phyloP scores from a whole-genome alignment of 2,329 filamentous ascomycete species.

The Hirsutella thompsonii region DNA sequence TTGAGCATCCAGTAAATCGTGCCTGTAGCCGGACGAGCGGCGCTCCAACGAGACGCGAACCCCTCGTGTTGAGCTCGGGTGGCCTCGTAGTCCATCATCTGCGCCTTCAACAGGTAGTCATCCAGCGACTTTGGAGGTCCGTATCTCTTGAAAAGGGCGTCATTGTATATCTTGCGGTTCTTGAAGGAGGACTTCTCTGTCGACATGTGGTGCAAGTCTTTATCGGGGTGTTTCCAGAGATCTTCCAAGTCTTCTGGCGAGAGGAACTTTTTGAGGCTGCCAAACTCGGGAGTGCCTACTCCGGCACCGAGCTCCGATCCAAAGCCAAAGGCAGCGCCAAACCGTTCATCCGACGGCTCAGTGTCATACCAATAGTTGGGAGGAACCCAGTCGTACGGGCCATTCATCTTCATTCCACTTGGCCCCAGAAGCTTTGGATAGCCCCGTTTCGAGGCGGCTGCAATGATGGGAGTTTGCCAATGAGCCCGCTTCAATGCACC shows the following conservation, averaged over 20 bases:
- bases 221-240: slow-evolving; percentile 41
- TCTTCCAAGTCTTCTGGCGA: slow-evolving; percentile 34
- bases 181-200: slow-evolving; percentile 41
- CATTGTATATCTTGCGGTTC: slow-evolving; percentile 43
- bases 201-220: slow-evolving; percentile 47
- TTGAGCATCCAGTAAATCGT: slow-evolving; percentile 58
- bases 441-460: slow-evolving; percentile 42
- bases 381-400: slow-evolving; percentile 54
- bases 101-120: slow-evolving; percentile 46
- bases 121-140: slow-evolving; percentile 36
- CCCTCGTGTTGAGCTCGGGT: slow-evolving; percentile 46
- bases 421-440: slow-evolving; percentile 37
- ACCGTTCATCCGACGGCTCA: slow-evolving; percentile 20
- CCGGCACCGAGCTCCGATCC: slow-evolving; percentile 50
- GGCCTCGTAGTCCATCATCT: slow-evolving; percentile 53
- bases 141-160: slow-evolving; percentile 35
- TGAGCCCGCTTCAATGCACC: slow-evolving; percentile 33
- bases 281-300: slow-evolving; percentile 46
- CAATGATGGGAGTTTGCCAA: slow-evolving; percentile 44
- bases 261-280: slow-evolving; percentile 41
- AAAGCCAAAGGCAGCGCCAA: slow-evolving; percentile 49
- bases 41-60: slow-evolving; percentile 36
- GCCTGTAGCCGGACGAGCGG: slow-evolving; percentile 40
- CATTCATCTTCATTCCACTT: slow-evolving; percentile 52
- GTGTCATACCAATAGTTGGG: slow-evolving; percentile 50